Percentiles rank a stretch among this genome's conserved stretches.
Evolutionary conservation across 169 alveolate genomes (phyloP).

Genomic region (Miamiensis avidus): DNA sequence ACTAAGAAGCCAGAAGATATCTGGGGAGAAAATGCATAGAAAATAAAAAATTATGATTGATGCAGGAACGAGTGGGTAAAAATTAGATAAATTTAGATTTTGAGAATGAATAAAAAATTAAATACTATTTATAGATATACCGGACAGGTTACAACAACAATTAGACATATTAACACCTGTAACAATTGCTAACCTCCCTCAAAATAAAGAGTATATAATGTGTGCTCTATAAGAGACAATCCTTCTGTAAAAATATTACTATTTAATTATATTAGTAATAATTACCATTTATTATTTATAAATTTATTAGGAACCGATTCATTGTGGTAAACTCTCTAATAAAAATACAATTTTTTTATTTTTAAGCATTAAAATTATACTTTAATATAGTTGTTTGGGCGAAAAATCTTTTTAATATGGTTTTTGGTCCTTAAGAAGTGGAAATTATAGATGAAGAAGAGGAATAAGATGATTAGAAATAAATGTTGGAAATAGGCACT

Average conservation of each 20-base stretch:
- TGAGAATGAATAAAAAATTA: conserved; percentile 22
- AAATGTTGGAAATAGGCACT: neutral
- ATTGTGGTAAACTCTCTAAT: neutral
- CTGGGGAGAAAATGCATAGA: conserved; percentile 52
- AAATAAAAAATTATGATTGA: conserved; percentile 51
- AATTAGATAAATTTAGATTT: neutral
- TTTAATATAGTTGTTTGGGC: neutral
- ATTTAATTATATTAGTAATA: neutral
- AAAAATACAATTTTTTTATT: too few relatives aligned
- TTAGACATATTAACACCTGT: neutral
- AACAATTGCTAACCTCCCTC: conserved; percentile 26
- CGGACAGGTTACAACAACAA: neutral
- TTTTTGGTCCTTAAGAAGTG: neutral
- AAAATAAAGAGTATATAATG: conserved; percentile 12
- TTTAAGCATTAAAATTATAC: neutral
- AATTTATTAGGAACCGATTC: neutral
- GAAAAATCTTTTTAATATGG: neutral
- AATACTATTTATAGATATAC: conserved; percentile 22
- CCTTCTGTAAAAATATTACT: conserved; percentile 7
- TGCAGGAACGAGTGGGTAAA: conserved; percentile 59
- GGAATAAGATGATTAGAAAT: neutral
- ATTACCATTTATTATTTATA: neutral
- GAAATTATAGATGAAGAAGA: neutral
- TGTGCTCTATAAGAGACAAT: conserved; percentile 32
- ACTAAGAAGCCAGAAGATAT: conserved; percentile 59